Evolutionary conservation across 306 rosid genomes (phyloP).

Genomic region (Rubus parviflorus): DNA sequence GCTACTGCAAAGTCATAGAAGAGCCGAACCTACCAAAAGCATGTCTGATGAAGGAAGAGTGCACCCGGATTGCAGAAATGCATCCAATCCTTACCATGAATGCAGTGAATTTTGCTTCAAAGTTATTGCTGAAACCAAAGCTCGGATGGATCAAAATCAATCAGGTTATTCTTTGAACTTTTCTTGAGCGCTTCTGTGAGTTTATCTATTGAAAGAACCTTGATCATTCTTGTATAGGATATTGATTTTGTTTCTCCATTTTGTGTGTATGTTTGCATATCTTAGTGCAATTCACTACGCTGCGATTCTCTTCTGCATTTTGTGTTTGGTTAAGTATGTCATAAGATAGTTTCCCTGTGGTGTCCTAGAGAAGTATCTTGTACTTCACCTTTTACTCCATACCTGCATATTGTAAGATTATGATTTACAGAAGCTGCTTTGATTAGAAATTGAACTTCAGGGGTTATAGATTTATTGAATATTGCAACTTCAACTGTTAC

Average conservation of each 20-base stretch:
- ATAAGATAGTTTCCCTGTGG: neutral
- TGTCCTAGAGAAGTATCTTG: neutral
- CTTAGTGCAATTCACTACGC: neutral
- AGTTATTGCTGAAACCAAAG: constrained; percentile 68
- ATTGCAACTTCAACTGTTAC: neutral
- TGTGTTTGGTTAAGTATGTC: neutral
- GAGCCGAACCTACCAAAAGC: neutral
- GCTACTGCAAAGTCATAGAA: constrained; percentile 17
- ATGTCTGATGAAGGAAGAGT: constrained; percentile 78
- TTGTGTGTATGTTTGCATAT: neutral
- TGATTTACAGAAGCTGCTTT: neutral
- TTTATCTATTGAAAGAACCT: neutral
- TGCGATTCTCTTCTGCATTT: neutral
- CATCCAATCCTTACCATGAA: constrained; percentile 78
- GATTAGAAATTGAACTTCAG: neutral
- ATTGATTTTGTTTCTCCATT: neutral
- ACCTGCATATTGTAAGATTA: neutral
- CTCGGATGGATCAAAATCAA: constrained; percentile 39
- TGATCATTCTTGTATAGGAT: neutral
- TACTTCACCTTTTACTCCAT: neutral
- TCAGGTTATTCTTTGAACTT: constrained; percentile 39
- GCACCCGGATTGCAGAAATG: constrained; percentile 92
- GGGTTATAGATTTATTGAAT: constrained; percentile 2
- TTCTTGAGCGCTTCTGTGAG: neutral
- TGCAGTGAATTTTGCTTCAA: constrained; percentile 84